Conservation (phyloP, 23 red algal genomes). For the Gracilaria vermiculophylla region DNA sequence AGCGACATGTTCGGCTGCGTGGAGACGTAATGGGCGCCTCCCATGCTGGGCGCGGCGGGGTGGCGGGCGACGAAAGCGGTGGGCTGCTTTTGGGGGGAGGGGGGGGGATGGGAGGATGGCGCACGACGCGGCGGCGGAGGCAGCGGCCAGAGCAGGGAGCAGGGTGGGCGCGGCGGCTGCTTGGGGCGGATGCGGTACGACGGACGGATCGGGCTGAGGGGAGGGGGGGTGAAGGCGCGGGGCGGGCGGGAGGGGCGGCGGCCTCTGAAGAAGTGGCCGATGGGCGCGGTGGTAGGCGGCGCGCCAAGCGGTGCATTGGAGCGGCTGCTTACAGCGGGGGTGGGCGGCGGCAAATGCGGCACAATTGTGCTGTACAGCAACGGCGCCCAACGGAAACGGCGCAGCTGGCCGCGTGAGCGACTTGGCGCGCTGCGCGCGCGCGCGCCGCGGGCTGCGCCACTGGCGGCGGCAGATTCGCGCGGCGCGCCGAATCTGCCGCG, state of each 20-base stretch:
- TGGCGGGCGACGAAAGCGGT: neutral
- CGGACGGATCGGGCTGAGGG: too few relatives aligned
- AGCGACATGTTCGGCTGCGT: neutral
- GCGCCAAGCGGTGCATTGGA: too few relatives aligned
- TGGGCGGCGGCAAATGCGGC: neutral
- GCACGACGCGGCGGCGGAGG: neutral
- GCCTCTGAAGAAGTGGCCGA: too few relatives aligned
- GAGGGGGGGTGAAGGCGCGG: too few relatives aligned
- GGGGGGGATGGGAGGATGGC: too few relatives aligned
- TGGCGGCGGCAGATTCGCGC: neutral
- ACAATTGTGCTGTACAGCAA: neutral
- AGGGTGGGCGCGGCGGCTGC: too few relatives aligned
- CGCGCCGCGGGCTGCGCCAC: neutral
- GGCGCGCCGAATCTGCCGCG: too few relatives aligned
- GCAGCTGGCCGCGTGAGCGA: neutral
- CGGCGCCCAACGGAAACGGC: neutral
- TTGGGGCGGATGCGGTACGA: too few relatives aligned
- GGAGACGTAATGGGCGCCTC: constrained; percentile 36
- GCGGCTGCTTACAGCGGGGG: neutral
- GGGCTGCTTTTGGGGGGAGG: too few relatives aligned
- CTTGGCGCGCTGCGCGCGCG: neutral
- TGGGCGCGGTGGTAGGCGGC: too few relatives aligned
- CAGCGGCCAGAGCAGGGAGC: neutral
- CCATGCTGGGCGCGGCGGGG: neutral
- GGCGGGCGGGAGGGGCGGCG: too few relatives aligned